Percentiles rank a stretch among this genome's conserved stretches.
These are phyloP conservation scores for Leccinum variicolor DNA, from an alignment of 768 basidiomycete genomes.

Conservation along the genomic window DNA sequence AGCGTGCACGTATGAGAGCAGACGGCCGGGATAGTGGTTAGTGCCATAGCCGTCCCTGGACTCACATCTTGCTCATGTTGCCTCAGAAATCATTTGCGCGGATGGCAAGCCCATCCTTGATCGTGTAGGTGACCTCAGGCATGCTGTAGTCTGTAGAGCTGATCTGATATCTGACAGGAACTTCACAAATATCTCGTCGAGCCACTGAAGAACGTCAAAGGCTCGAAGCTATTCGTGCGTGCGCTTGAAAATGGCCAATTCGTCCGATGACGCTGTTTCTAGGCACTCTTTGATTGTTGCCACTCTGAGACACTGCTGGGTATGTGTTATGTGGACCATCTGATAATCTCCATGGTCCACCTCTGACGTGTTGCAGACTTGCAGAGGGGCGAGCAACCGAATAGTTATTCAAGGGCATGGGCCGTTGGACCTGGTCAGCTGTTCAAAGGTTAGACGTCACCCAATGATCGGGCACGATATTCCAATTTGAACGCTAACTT, in stretches of 20 bases:
- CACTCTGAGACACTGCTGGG: conserved; percentile 27
- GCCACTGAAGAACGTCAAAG: conserved; percentile 18
- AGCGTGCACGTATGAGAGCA: conserved; percentile 38
- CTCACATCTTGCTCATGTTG: background rate
- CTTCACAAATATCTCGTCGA: conserved; percentile 19
- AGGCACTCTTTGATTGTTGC: conserved; percentile 31
- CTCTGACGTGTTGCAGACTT: conserved; percentile 13
- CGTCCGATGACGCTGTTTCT: background rate
- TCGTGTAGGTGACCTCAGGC: conserved; percentile 11
- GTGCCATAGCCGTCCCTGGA: background rate
- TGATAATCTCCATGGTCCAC: background rate
- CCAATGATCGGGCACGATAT: background rate
- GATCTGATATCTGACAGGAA: conserved; percentile 8
- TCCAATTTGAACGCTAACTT: background rate
- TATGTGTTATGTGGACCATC: background rate
- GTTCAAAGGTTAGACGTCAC: conserved; percentile 11
- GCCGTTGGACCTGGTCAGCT: conserved; percentile 6
- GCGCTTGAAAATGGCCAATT: background rate
- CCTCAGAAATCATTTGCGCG: conserved; percentile 19
- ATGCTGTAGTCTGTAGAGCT: no score
- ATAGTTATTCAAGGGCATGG: conserved; percentile 17
- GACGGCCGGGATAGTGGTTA: conserved; percentile 49
- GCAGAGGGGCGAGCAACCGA: conserved; percentile 10
- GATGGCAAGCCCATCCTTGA: conserved; percentile 22
- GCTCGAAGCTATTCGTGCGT: conserved; percentile 20